Conservation (phyloP, 495 filamentous ascomycete genomes). For the Daldinia grandis region DNA sequence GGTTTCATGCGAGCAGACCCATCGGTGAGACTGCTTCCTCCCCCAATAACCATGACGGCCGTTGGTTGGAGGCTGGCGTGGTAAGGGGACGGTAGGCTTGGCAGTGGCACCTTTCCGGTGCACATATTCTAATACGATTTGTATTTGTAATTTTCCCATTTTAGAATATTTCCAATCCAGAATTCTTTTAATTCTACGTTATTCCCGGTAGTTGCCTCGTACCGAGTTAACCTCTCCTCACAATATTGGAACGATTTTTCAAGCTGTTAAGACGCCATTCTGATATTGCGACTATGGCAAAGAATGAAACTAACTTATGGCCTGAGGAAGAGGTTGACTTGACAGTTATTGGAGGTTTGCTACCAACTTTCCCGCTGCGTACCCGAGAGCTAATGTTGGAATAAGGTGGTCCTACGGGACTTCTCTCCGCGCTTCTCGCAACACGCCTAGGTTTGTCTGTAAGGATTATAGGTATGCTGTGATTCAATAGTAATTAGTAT, state of each 20-base stretch:
- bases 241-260: not conserved
- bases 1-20: not conserved
- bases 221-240: not conserved
- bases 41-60: not conserved
- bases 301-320: not conserved
- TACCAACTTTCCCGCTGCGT: not conserved
- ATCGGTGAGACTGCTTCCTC: not conserved
- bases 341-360: slow-evolving; percentile 34
- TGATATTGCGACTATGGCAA: slow-evolving; percentile 11
- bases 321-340: slow-evolving; percentile 32
- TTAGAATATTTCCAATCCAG: not conserved
- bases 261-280: not conserved
- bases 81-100: not conserved
- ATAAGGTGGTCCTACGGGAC: slow-evolving; percentile 39
- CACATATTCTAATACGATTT: not conserved
- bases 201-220: not conserved
- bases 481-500: not conserved
- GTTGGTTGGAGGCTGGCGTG: not conserved
- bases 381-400: slow-evolving; percentile 6
- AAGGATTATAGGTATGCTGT: slow-evolving; percentile 28
- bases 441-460: slow-evolving; percentile 35
- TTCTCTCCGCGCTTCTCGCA: slow-evolving; percentile 38
- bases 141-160: not conserved
- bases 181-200: not conserved
- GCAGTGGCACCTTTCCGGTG: not conserved